phyloP scores from a whole-genome alignment of 257 asterid species.

The Solanum sitiens region DNA sequence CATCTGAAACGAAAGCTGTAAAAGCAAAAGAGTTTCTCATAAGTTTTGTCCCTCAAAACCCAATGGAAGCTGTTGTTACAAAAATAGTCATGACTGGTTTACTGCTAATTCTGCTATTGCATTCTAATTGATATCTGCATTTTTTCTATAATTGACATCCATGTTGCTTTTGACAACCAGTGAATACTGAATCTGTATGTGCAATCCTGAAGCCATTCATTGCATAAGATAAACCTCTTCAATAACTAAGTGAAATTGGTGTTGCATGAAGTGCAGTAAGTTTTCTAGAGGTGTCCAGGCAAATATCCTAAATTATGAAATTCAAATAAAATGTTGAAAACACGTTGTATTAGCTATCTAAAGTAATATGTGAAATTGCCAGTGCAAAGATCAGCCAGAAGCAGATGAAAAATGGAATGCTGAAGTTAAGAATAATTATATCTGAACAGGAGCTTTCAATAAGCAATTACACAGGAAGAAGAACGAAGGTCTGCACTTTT shows the following conservation, averaged over 20 bases:
- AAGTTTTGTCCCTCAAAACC: not conserved
- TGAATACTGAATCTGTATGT: not conserved
- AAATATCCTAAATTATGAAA: not conserved
- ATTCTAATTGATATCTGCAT: not conserved
- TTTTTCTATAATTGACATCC: not conserved
- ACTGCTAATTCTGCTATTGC: not conserved
- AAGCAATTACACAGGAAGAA: not conserved
- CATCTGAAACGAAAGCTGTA: slow-evolving; percentile 40
- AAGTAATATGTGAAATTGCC: not conserved
- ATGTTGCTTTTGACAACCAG: not conserved
- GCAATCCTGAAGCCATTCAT: not conserved
- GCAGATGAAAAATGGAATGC: not conserved
- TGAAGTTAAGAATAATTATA: not conserved
- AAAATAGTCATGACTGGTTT: not conserved
- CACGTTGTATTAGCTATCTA: not conserved
- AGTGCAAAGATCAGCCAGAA: not conserved
- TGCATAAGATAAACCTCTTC: not conserved
- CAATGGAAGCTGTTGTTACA: not conserved
- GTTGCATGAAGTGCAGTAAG: not conserved
- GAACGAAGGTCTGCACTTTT: not conserved
- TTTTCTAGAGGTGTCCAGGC: not conserved
- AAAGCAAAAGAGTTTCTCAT: slow-evolving; percentile 1
- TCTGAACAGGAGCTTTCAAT: not conserved
- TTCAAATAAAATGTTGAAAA: not conserved
- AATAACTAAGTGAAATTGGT: not conserved